A percentile compares a stretch with the other conserved stretches of the same genome.
phyloP scores from a whole-genome alignment of 148 eudicot species.

The Rhododendron ferrugineum region DNA sequence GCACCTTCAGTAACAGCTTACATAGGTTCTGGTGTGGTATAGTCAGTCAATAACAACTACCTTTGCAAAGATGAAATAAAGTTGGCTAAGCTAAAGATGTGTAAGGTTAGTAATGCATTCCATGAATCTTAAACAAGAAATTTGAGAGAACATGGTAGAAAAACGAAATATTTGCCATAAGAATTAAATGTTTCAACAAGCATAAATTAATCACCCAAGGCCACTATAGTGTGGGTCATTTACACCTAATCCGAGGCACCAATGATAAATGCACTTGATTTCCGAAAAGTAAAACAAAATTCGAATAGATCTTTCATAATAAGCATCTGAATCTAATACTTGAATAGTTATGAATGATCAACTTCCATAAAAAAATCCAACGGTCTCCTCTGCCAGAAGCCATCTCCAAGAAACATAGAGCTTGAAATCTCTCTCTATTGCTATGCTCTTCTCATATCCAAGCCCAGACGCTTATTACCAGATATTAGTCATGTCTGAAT shows the following conservation, averaged over 20 bases:
- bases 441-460: not conserved
- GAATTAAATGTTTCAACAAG: not conserved
- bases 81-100: not conserved
- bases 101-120: not conserved
- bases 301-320: not conserved
- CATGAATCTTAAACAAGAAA: not conserved
- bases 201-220: not conserved
- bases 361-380: not conserved
- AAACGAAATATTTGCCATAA: not conserved
- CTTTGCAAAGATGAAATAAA: not conserved
- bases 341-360: not conserved
- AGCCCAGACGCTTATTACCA: not conserved
- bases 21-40: not conserved
- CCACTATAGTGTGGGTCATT: not conserved
- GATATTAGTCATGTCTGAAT: not conserved
- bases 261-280: not conserved
- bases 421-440: not conserved
- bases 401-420: not conserved
- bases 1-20: not conserved
- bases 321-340: not conserved
- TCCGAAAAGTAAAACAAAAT: not conserved
- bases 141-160: not conserved
- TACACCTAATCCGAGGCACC: not conserved
- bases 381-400: not conserved
- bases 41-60: not conserved